A percentile compares a stretch with the other conserved stretches of the same genome.
Evolutionary conservation across 164 flowering plant species (phyloP).

Genomic region (Vitis labrusca): DNA sequence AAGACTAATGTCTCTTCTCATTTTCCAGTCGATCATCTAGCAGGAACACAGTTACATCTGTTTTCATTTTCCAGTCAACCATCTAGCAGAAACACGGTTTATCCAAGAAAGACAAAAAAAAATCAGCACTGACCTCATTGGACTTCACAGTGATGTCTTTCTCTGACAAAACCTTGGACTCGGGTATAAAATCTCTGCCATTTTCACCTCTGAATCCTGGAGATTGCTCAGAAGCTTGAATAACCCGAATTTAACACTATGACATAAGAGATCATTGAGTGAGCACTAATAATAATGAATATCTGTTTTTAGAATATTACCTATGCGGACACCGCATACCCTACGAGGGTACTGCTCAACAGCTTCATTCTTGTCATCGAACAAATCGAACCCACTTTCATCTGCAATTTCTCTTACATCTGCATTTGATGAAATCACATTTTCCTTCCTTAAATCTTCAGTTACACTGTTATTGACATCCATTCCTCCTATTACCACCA

Average conservation of each 20-base stretch:
- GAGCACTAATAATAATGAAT: too few relatives aligned
- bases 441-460: not conserved
- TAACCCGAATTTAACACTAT: too few relatives aligned
- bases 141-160: constrained; percentile 11
- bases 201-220: too few relatives aligned
- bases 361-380: constrained; percentile 11
- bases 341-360: constrained; percentile 3
- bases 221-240: constrained; percentile 2
- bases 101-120: not conserved
- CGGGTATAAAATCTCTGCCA: too few relatives aligned
- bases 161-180: constrained; percentile 4
- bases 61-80: too few relatives aligned
- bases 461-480: not conserved
- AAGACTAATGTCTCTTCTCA: too few relatives aligned
- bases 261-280: too few relatives aligned
- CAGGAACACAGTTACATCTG: not conserved
- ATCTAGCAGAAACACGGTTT: not conserved
- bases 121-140: constrained; percentile 29
- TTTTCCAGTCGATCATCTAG: not conserved
- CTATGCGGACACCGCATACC: constrained; percentile 1
- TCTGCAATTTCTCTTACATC: constrained; percentile 28
- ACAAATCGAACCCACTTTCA: constrained; percentile 21
- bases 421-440: not conserved
- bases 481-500: not conserved
- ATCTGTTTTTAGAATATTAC: constrained; percentile 5